phyloP scores from a whole-genome alignment of 306 rosid genomes.

The Gastrolobium bilobum region DNA sequence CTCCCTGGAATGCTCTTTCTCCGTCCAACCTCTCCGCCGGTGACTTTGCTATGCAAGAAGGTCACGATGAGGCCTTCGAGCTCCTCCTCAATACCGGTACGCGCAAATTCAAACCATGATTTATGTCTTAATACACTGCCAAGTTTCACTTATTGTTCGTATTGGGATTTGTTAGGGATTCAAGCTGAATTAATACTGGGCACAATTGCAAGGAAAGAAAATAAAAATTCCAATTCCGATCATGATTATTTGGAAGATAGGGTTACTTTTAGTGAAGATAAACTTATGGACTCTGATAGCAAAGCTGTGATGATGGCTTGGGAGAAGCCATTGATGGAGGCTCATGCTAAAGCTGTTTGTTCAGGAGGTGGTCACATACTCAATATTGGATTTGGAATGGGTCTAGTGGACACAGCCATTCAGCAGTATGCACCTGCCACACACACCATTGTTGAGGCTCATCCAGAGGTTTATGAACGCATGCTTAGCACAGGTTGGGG shows the following conservation, averaged over 20 bases:
- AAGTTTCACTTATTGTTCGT: background rate
- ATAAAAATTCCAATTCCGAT: constrained; percentile 46
- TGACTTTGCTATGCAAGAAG: constrained; percentile 76
- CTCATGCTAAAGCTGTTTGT: constrained; percentile 95
- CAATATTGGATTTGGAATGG: constrained; percentile 96
- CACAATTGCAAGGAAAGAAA: constrained; percentile 78
- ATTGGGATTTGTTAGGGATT: constrained; percentile 63
- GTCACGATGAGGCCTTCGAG: constrained; percentile 71
- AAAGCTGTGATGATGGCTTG: constrained; percentile 99
- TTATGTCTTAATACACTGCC: constrained; percentile 1
- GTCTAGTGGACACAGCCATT: constrained; percentile 90
- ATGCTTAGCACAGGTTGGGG: constrained; percentile 80
- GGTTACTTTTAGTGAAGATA: constrained; percentile 86
- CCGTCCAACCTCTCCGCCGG: constrained; percentile 85
- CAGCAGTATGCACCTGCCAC: constrained; percentile 73
- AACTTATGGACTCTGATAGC: constrained; percentile 82
- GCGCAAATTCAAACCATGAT: background rate
- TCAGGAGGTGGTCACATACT: constrained; percentile 83
- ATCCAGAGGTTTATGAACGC: constrained; percentile 81
- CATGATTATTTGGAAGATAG: constrained; percentile 83
- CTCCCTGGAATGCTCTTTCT: constrained; percentile 96
- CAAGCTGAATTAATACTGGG: constrained; percentile 86
- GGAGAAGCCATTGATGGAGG: constrained; percentile 99
- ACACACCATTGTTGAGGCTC: constrained; percentile 94
- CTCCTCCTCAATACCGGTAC: constrained; percentile 81